Evolutionary conservation across 2,329 filamentous ascomycete species (phyloP), one percentile per base, ranked within the genome.

Genomic region (Aspergillus pseudoterreus): DNA sequence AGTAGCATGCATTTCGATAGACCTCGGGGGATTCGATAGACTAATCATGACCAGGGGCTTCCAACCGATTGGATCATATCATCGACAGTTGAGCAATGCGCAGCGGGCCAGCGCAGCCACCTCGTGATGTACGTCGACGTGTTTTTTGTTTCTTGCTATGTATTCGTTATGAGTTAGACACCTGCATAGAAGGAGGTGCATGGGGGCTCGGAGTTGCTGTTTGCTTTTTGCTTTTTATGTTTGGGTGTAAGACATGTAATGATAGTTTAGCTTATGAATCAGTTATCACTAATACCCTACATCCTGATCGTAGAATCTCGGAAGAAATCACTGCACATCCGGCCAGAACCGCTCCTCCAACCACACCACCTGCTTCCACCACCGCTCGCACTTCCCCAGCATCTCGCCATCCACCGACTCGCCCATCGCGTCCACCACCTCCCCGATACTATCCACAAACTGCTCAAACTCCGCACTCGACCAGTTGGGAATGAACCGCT

Each of bases 401-500:
- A 68, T 63, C 24, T 73, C 58, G 46, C 77, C 59, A 50, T 68
- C 66, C 49, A 71, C 65, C 48, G 69, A 61, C 50, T 60, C 67
- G 1, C 81, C 80, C 43, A 78, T 74, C 19, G 76, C 72, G 63
- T 87, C 82, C 50, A 86, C 71, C 6, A 86, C 73, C 19, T 63
- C 68, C 22, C 76, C 80, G 50, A 86, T 72, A 45, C 72, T 68
- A 48, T 78, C 71, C 12, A 87, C 84, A 70, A 87, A 86, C 46
- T 59, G 69, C 35, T 73, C 73, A 63, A 88, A 88, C 60, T 83
- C 81, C 2, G 65, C 57, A 55, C 80, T 82, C 42, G 81, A 83
- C 86, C 85, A 88, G 61, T 88, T 88, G 0, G 80, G 80, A 51
- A 88, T 87, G 56, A 88, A 86, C 62, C 82, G 79, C 45, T 74